Evolutionary conservation across 2,329 filamentous ascomycete genomes (phyloP).

Genomic region (Tolypocladium endophyticum): DNA sequence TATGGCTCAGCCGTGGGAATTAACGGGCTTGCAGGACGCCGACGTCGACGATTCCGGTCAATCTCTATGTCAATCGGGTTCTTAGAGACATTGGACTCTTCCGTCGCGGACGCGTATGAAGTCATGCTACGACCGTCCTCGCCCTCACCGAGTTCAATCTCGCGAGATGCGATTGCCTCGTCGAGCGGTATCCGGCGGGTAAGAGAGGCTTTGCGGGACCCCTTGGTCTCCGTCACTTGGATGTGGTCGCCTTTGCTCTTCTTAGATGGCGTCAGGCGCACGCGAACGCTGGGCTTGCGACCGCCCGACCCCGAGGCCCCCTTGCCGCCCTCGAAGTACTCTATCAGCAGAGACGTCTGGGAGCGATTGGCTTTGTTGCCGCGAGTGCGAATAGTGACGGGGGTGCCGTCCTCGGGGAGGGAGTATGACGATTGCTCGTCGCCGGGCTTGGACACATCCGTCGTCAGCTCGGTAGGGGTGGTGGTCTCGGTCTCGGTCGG

Average conservation of each 20-base stretch:
- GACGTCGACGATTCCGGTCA: conserved; percentile 47
- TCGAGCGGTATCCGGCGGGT: conserved; percentile 43
- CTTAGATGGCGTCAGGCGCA: conserved; percentile 71
- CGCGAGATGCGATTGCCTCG: conserved; percentile 26
- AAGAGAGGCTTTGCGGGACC: conserved; percentile 55
- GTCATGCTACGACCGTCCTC: conserved; percentile 58
- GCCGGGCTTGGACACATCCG: conserved; percentile 57
- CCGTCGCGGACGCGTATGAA: conserved; percentile 68
- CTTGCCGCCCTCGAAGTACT: conserved; percentile 84
- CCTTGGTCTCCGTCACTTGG: conserved; percentile 74
- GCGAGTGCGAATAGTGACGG: conserved; percentile 80
- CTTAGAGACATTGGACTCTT: conserved; percentile 66
- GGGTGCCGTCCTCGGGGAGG: conserved; percentile 77
- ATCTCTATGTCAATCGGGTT: conserved; percentile 88
- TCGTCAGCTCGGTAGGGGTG: conserved; percentile 49
- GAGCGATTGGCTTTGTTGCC: conserved; percentile 52
- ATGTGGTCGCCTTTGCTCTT: conserved; percentile 63
- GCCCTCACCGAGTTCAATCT: conserved; percentile 32
- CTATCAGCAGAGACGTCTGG: conserved; percentile 85
- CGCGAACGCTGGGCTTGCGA: conserved; percentile 70
- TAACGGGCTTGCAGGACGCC: conserved; percentile 57
- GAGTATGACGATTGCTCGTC: conserved; percentile 67
- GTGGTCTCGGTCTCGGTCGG: conserved; percentile 65
- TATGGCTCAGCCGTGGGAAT: conserved; percentile 52
- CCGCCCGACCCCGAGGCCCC: conserved; percentile 43